Base-by-base conservation (phyloP, 2,329 filamentous ascomycete genomes). In the Fusarium abutilonis region DNA sequence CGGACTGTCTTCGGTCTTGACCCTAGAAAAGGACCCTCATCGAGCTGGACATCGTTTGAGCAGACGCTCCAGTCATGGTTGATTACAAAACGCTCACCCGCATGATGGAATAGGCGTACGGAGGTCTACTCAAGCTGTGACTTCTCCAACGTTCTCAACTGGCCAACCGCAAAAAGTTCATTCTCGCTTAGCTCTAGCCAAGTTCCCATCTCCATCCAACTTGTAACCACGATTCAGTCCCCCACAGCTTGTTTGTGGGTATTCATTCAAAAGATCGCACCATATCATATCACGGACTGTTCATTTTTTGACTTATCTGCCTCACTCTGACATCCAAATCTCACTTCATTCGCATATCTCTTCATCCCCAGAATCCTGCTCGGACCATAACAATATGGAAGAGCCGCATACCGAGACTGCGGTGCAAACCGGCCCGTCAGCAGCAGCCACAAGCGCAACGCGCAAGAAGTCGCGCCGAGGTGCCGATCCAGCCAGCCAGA, bases 391-490 rank as follows among this genome's bases (percentile, higher is more conserved):
- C 44, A 55, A 26, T 39, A 70, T 70, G 68, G 64, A 67, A 43
- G 68, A 63, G 35, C 54, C 59, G 36, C 48, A 51, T 36, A 15
- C 53, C 31, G 56, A 54, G 21, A 45, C 49, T 15, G 32, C 43
- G 28, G 41, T 42, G 23, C 63, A 59, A 19, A 14, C 64, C 41
- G 62, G 51, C 29, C 41, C 68, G 17, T 63, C 58, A 26, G 46
- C 41, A 40, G 38, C 60, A 46, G 38, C 45, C 36, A 36, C 59
- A 29, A 56, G 51, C 21, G 42, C 54, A 60, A 49, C 59, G 13
- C 63, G 63, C 74, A 85, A 84, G 75, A 84, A 83, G 70, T 69
- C 82, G 15, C 78, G 83, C 64, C 79, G 82, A 59, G 77, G 78
- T 34, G 76, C 75, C 54, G 82, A 85, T 52, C 72, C 79, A 31